Conservation (phyloP, 2,329 filamentous ascomycete species). For the Cercospora beticola region DNA sequence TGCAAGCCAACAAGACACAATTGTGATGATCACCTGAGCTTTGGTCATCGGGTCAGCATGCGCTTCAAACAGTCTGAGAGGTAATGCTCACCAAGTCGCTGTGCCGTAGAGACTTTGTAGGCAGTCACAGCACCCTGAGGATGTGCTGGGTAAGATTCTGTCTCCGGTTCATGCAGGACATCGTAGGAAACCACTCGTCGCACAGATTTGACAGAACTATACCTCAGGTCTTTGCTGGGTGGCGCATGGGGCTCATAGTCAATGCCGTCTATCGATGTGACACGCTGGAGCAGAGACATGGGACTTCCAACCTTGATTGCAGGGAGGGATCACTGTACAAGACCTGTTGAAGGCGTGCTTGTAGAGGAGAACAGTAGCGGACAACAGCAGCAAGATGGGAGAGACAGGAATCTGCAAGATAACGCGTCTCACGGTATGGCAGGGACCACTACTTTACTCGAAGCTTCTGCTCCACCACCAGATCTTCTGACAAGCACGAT, state of each 20-base stretch:
- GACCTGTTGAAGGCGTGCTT: conserved; percentile 10
- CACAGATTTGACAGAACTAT: conserved; percentile 33
- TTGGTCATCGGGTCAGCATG: conserved; percentile 12
- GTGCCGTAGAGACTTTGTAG: conserved; percentile 49
- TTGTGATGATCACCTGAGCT: conserved; percentile 69
- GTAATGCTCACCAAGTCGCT: conserved; percentile 33
- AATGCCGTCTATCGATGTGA: conserved; percentile 51
- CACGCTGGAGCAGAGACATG: conserved; percentile 56
- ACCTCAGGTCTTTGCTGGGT: conserved; percentile 23
- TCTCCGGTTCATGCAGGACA: conserved; percentile 44
- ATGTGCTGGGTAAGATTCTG: conserved; percentile 41
- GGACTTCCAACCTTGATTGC: not conserved
- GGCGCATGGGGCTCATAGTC: conserved; percentile 42
- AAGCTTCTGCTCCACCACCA: conserved; percentile 7
- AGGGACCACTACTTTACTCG: conserved; percentile 12
- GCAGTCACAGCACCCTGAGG: conserved; percentile 45
- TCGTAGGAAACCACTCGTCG: conserved; percentile 50
- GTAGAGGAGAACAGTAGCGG: not conserved
- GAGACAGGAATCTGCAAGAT: not conserved
- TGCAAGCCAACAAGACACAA: conserved; percentile 72
- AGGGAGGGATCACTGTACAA: not conserved
- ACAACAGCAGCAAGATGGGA: not conserved
- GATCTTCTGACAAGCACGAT: conserved; percentile 9
- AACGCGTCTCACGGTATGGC: not conserved
- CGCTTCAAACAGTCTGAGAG: not conserved